Conservation (phyloP, 345 rosid genomes). For the Linum tenue region DNA sequence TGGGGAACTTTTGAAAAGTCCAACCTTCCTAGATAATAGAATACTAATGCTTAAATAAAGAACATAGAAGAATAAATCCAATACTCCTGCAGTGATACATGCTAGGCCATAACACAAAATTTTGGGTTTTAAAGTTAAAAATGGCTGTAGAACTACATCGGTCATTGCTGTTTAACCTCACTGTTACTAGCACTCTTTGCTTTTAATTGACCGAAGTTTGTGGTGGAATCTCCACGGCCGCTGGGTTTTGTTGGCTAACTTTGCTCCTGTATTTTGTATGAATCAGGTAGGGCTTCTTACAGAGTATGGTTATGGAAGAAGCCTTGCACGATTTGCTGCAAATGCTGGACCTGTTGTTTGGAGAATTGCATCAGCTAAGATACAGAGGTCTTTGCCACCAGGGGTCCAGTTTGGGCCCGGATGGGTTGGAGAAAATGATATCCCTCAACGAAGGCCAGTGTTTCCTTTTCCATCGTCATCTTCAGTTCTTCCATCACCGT, state of each 20-base stretch:
- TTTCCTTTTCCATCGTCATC: slow-evolving; percentile 12
- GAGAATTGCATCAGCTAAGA: slow-evolving; percentile 11
- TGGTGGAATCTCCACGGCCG: slow-evolving; percentile 1
- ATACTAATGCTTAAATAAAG: too few species aligned
- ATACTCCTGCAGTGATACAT: too few species aligned
- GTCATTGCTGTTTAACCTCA: neutral
- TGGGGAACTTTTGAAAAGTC: too few species aligned
- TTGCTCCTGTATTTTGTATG: slow-evolving; percentile 1
- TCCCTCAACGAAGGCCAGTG: slow-evolving; percentile 24
- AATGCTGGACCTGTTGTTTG: neutral
- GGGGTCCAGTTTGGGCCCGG: slow-evolving; percentile 69
- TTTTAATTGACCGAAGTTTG: slow-evolving; percentile 6
- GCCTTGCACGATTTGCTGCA: slow-evolving; percentile 1
- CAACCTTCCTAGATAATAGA: too few species aligned
- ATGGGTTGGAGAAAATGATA: slow-evolving; percentile 73
- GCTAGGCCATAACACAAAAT: too few species aligned
- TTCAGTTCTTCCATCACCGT: slow-evolving; percentile 17
- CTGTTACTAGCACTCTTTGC: slow-evolving; percentile 1
- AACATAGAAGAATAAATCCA: too few species aligned
- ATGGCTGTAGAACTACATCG: too few species aligned
- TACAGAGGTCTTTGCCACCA: slow-evolving; percentile 45
- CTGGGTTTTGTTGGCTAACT: slow-evolving; percentile 9
- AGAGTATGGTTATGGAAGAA: slow-evolving; percentile 4
- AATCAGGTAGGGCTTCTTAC: slow-evolving; percentile 1
- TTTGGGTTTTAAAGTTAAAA: too few species aligned